Base-by-base conservation (phyloP, 164 flowering plant species). In the Berberis vulgaris region DNA sequence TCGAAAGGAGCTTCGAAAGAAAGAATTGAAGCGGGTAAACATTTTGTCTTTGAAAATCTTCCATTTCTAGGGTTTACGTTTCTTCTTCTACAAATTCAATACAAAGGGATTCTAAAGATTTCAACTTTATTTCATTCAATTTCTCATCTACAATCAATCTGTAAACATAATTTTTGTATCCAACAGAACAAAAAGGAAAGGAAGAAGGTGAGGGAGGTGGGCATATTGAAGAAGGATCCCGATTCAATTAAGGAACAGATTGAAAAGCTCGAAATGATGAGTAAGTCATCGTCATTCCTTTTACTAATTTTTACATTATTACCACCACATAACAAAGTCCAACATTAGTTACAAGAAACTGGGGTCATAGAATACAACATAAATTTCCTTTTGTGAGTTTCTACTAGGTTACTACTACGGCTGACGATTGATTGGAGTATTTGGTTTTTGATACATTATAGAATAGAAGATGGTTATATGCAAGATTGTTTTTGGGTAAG, bases 121-220 rank as follows among this genome's bases (percentile, higher is more conserved):
- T 26, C 26, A 26, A 26, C 26, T 26, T 26, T 26, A 26, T 26
- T 26, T 26, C 26, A 26, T 26, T 26, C 26, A 26, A 26, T 26
- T 26, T 26, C 26, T 26, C 26, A 26, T 26, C 26, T 26, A 26
- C 26, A 26, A 26, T 26, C 26, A 26, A 26, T 26, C 26, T 26
- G 26, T 26, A 26, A 26, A 26, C 26, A 26, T 26, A 26, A 26
- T 26, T 26, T 26, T 26, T 49, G 5, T 60, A 45, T 59, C 57
- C 63, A 38, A 68, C 91, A 91, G 97, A 94, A 94, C 77, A 94
- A 94, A 74, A 94, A 89, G 72, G 96, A 94, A 75, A 80, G 99
- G 63, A 91, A 91, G 82, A 94, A 94, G 81, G 99, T 94, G 64
- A 82, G 99, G 64, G 96, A 94, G 73, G 96, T 94, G 64, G 99